A percentile compares a stretch with the other conserved stretches of the same genome.
phyloP scores from a whole-genome alignment of 805 yeast species.

The Maudiozyma barnettii region DNA sequence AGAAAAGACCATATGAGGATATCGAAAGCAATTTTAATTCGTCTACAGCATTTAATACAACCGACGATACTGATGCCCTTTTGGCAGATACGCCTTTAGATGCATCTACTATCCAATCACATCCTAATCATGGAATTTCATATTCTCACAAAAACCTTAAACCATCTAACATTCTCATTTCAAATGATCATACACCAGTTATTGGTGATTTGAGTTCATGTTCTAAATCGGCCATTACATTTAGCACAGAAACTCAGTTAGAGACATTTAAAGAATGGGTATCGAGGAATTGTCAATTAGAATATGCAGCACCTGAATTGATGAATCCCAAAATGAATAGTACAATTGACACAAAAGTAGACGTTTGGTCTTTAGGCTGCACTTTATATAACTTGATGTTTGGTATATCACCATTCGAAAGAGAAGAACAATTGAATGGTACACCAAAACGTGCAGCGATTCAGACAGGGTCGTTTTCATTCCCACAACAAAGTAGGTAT shows the following conservation, averaged over 20 bases:
- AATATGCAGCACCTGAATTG: slow-evolving; percentile 86
- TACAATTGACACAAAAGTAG: slow-evolving; percentile 52
- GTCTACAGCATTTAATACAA: slow-evolving; percentile 8
- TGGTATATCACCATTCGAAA: slow-evolving; percentile 78
- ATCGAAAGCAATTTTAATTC: slow-evolving; percentile 2
- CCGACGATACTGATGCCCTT: slow-evolving; percentile 7
- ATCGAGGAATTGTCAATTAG: slow-evolving; percentile 75
- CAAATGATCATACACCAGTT: slow-evolving; percentile 66
- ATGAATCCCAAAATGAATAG: slow-evolving; percentile 63
- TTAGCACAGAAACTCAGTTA: slow-evolving; percentile 59
- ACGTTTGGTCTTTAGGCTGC: slow-evolving; percentile 90
- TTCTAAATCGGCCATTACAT: slow-evolving; percentile 45
- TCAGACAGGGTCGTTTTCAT: slow-evolving; percentile 49
- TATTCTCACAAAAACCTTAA: slow-evolving; percentile 83
- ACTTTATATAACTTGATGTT: slow-evolving; percentile 68
- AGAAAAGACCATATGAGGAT: slow-evolving; percentile 10
- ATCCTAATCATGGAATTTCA: slow-evolving; percentile 3
- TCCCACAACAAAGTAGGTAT: slow-evolving; percentile 33
- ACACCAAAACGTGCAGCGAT: slow-evolving; percentile 75
- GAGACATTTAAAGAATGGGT: slow-evolving; percentile 60
- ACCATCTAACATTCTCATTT: slow-evolving; percentile 81
- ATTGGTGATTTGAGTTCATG: slow-evolving; percentile 81
- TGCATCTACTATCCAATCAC: background rate
- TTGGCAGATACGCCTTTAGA: slow-evolving; percentile 11
- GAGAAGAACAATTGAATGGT: slow-evolving; percentile 71